Conservation (phyloP, 768 basidiomycete species). For the Boletus coccyginus region DNA sequence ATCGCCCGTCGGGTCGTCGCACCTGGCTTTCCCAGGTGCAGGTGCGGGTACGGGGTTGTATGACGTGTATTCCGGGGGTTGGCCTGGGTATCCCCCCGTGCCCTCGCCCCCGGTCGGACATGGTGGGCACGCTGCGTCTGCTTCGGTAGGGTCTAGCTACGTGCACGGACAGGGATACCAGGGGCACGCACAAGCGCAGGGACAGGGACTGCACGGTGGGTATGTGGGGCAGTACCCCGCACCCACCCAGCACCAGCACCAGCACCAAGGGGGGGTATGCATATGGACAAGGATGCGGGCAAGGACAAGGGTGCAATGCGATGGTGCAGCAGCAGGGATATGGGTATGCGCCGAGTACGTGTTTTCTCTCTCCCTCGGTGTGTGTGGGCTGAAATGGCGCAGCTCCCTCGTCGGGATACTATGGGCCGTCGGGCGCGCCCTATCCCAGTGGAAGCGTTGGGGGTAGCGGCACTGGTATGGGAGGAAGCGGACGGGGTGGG, state of each 20-base stretch:
- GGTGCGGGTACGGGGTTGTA: not conserved
- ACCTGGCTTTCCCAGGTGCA: not conserved
- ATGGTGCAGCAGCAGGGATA: not conserved
- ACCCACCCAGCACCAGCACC: not conserved
- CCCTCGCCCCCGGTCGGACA: conserved; percentile 6
- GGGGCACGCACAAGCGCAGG: not conserved
- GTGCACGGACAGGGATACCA: not conserved
- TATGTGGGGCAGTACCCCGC: not conserved
- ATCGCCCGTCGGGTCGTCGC: not conserved
- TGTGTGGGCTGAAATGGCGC: not conserved
- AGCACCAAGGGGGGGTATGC: not conserved
- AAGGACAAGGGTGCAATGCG: not conserved
- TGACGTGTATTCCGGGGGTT: not conserved
- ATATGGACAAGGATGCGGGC: not conserved
- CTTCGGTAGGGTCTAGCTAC: not conserved
- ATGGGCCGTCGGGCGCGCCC: conserved; percentile 2
- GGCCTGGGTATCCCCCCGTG: conserved; percentile 1
- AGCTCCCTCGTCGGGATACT: not conserved
- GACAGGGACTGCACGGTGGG: not conserved
- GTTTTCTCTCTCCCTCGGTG: not conserved
- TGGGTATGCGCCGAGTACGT: conserved; percentile 36
- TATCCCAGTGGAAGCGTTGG: not conserved
- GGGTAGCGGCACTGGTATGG: no score
- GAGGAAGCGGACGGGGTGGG: not conserved
- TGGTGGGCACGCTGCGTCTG: not conserved